A percentile compares a stretch with the other conserved stretches of the same genome.
These are phyloP conservation scores for Raphanus hybrid DNA, from an alignment of 441 rosid species.

Conservation along the genomic window DNA sequence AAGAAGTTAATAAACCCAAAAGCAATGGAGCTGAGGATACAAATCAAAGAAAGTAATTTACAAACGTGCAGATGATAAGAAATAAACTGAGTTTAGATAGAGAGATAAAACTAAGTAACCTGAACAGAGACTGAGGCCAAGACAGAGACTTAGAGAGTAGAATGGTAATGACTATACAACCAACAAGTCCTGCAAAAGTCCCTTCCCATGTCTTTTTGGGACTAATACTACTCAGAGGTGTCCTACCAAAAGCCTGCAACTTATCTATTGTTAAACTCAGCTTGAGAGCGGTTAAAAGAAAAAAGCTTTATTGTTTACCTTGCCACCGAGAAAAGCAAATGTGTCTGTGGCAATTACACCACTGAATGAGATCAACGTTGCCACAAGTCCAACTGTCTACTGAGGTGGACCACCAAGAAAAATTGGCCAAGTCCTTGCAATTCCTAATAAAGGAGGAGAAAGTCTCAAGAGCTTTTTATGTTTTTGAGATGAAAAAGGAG, in stretches of 20 bases:
- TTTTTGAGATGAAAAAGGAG: neutral
- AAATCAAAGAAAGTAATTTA: neutral
- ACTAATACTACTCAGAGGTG: constrained; percentile 79
- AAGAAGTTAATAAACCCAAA: constrained; percentile 86
- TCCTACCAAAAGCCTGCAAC: constrained; percentile 88
- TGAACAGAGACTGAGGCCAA: constrained; percentile 83
- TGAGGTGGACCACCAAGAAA: constrained; percentile 93
- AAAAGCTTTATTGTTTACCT: constrained; percentile 52
- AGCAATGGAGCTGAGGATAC: constrained; percentile 67
- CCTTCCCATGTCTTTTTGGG: constrained; percentile 99
- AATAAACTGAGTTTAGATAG: neutral
- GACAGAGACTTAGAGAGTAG: constrained; percentile 61
- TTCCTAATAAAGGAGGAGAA: constrained; percentile 67
- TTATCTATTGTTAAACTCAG: constrained; percentile 9
- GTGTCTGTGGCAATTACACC: constrained; percentile 92
- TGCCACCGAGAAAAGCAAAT: constrained; percentile 92
- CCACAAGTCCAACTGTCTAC: constrained; percentile 98
- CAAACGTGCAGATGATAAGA: constrained; percentile 15
- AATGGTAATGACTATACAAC: constrained; percentile 74
- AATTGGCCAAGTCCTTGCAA: constrained; percentile 78
- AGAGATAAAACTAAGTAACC: constrained; percentile 47
- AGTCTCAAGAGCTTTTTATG: constrained; percentile 63
- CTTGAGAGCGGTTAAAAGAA: neutral
- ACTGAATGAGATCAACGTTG: constrained; percentile 81
- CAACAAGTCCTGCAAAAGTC: constrained; percentile 78